Base-by-base conservation (phyloP, 768 basidiomycete genomes). In the Glaciozyma martinii region DNA sequence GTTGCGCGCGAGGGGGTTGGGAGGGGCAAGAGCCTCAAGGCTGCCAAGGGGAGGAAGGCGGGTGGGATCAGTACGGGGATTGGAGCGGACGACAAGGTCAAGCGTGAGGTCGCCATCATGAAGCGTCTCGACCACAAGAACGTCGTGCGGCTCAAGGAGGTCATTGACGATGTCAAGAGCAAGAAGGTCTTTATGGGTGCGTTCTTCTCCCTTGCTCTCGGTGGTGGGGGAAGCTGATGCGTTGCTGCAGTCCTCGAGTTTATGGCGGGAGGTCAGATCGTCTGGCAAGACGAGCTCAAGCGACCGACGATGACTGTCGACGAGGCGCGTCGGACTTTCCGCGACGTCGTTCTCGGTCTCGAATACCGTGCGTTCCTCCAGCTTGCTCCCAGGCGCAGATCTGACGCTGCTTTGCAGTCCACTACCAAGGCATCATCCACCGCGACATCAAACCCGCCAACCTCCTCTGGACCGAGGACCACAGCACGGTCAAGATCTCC, bases 381-480 rank as follows among this genome's bases (percentile, higher is more conserved):
- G 50, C 29, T 37, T 47, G 43, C 63, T 32, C 46, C 42, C 52
- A 16, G 33, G 43, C 46, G 59, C 50, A 43, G 66, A 40, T 32
- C 32, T 61, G 16, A 32, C 33, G 25, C 50, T 56, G 40, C 13
- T 21, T 27, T 21, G n/a, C 74, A 98, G 94, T 99, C 2, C 95
- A 99, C 75, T 84, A 87, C 73, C 92, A 98, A 74, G 95, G 94
- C 29, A 98, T 99, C 76, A 97, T 99, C 57, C 95, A 99, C 78
- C 89, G 95, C 63, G 95, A 99, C 78, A 98, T 99, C 80, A 99
- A 99, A 75, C 95, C 95, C 32, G 90, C 92, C 54, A 99, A 99
- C 77, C 84, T 99, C 29, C 82, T 99, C 33, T 91, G 89, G 85
- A 87, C 88, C 4, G 81, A 82, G 32, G 88, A 94, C 78, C 85